A percentile compares a stretch with the other conserved stretches of the same genome.
Conservation (phyloP, 345 rosid genomes). For the Draba incana region DNA sequence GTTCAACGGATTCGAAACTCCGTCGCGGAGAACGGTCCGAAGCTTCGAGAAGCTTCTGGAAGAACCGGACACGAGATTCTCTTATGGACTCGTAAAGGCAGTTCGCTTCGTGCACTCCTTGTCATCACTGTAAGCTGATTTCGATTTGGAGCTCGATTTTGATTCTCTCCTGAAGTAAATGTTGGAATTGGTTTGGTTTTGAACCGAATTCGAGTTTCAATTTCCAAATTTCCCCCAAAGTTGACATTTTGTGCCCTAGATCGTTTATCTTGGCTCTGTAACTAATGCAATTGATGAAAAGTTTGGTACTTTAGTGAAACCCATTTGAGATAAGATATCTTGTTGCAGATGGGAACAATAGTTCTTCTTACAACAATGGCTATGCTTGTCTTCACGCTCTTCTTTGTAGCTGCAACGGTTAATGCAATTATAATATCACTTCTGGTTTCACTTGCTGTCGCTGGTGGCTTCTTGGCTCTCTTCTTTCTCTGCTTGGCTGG, state of each 20-base stretch:
- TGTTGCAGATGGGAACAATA: constrained; percentile 74
- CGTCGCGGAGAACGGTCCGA: constrained; percentile 53
- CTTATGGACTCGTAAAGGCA: constrained; percentile 77
- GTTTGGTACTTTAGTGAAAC: constrained; percentile 27
- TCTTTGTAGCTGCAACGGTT: constrained; percentile 77
- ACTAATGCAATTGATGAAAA: constrained; percentile 14
- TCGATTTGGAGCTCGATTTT: background rate
- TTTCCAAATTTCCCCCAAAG: constrained; percentile 8
- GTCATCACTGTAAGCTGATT: constrained; percentile 70
- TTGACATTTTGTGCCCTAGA: background rate
- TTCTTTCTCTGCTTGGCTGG: constrained; percentile 71
- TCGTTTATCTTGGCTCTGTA: background rate
- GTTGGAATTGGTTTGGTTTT: background rate
- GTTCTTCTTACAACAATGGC: constrained; percentile 72
- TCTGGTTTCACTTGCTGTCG: constrained; percentile 79
- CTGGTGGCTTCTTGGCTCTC: constrained; percentile 85
- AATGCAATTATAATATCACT: constrained; percentile 77
- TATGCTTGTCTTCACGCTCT: constrained; percentile 67
- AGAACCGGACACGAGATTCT: constrained; percentile 54
- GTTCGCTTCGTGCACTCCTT: constrained; percentile 77
- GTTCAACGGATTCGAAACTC: constrained; percentile 56
- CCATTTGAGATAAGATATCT: background rate
- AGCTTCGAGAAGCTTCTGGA: constrained; percentile 56
- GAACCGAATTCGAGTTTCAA: background rate
- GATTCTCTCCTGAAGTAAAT: background rate